Base-by-base conservation (phyloP, 805 yeast species). In the Saturnispora gosingensis region DNA sequence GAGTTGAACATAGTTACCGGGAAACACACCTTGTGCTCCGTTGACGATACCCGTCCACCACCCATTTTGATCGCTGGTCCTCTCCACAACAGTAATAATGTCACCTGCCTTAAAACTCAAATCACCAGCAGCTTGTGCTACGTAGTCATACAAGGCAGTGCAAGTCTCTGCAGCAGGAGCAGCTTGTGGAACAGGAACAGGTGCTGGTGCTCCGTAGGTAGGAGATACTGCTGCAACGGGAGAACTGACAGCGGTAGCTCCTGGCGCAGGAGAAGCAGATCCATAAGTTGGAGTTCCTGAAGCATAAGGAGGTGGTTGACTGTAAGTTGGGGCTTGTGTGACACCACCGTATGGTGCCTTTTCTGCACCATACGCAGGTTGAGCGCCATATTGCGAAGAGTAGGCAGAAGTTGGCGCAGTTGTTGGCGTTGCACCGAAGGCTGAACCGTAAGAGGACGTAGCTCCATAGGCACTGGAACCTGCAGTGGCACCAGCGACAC, bases 1-100 rank as follows among this genome's bases (percentile, higher is more conserved):
- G 58, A 88, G 66, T 65, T 85, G 91, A 27, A 93, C 99, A 62
- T 93, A 93, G 65, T 91, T 93, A 9, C 97, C 99, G 5, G 99
- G 99, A 73, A 95, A 93, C 10, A 83, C 85, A 53, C 99, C 99
- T 53, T 84, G 82, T 53, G 75, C 83, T 8, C 97, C 97, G 60
- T 88, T 87, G 56, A 77, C 71, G 39, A 75, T 70, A 13, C 99
- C 99, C 0, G 97, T 88, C 99, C 99, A 93, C 99, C 99, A 93
- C 5, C 96, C 99, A 61, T 88, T 88, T 49, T 82, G 76, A 65
- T 89, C 96, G 0, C 79, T 74, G 1, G 96, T 85, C 62, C 88
- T 82, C 63, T 88, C 86, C 3, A 89, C 79, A 54, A 93, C 75
- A 59, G 87, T 86, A 58, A 93, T 90, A 30, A 81, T 77, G 20